Evolutionary conservation across 805 yeast genomes (phyloP), one percentile per base, ranked within the genome.

Genomic region (Priceomyces fermenticarens): DNA sequence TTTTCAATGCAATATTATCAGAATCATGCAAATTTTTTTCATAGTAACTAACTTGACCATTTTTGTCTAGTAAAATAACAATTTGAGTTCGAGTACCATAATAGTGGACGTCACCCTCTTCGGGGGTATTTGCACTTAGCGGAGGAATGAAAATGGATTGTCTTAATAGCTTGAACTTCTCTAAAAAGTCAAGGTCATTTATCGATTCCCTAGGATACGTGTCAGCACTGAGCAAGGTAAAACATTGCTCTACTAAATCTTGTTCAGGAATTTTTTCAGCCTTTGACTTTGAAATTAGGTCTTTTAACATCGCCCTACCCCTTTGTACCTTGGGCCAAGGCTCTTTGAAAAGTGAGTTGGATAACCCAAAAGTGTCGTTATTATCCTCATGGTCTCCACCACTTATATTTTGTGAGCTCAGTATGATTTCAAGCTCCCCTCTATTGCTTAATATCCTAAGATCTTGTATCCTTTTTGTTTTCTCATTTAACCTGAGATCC

Each of bases 41-140:
- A 10, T 75, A 64, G 58, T 85, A 86, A 36, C 75, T 73, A 14
- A 85, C 62, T 10, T 29, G 63, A 42, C 52, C 86, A 71, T 30
- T 53, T 43, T 69, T 72, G 53, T 77, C 79, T 8, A 85, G 70
- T 15, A 87, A 51, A 3, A 88, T 70, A 2, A 88, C 75, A 0
- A 95, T 88, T 58, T 89, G 96, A 0, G 96, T 86, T 40, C 97
- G 65, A 0, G 97, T 89, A 0, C 97, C 97, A 55, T 88, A 90
- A 52, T 70, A 80, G 25, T 20, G 25, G 25, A 20, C 8, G 8
- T 20, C 25, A 5, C 25, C 25, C 25, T 20, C 25, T 20, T 20
- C 25, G 8, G 25, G 25, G 15, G 67, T 60, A 0, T 88, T 88
- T 13, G 65, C 57, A 32, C 60, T 57, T 31, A 85, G 53, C 0